A percentile compares a stretch with the other conserved stretches of the same genome.
phyloP scores from a whole-genome alignment of 208 protist genomes.

The Trichomonas gallinae region DNA sequence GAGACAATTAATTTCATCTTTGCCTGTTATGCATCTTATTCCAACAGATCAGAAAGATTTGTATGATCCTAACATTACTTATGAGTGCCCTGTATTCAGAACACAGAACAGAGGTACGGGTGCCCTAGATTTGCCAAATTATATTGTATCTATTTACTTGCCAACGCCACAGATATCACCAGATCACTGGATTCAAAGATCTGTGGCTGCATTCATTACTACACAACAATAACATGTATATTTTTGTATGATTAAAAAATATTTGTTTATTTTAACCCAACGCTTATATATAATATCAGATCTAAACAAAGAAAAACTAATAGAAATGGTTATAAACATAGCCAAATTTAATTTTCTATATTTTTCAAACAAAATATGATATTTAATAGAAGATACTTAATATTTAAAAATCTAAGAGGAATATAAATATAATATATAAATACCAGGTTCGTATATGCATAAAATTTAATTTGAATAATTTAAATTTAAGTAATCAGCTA shows the following conservation, averaged over 20 bases:
- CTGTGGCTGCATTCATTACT: not conserved
- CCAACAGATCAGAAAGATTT: conserved; percentile 57
- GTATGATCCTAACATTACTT: not conserved
- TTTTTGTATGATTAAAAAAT: not conserved
- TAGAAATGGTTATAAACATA: too few relatives aligned
- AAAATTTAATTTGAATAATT: too few relatives aligned
- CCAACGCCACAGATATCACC: not conserved
- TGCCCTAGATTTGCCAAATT: not conserved
- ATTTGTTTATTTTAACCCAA: not conserved
- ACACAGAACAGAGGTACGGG: conserved; percentile 8
- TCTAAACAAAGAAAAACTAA: too few relatives aligned
- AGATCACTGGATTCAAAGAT: conserved; percentile 14
- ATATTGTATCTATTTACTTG: not conserved
- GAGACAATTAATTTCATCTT: conserved; percentile 79
- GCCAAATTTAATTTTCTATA: too few relatives aligned
- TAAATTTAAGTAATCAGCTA: too few relatives aligned
- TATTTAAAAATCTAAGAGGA: too few relatives aligned
- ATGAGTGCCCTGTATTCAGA: not conserved
- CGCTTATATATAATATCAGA: too few relatives aligned
- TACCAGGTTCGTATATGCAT: too few relatives aligned
- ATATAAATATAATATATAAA: too few relatives aligned
- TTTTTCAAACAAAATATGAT: too few relatives aligned
- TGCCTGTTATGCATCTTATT: conserved; percentile 93
- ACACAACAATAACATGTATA: not conserved
- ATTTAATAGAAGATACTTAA: too few relatives aligned